Conservation (phyloP, 345 rosid species). For the Euphorbia peplus region DNA sequence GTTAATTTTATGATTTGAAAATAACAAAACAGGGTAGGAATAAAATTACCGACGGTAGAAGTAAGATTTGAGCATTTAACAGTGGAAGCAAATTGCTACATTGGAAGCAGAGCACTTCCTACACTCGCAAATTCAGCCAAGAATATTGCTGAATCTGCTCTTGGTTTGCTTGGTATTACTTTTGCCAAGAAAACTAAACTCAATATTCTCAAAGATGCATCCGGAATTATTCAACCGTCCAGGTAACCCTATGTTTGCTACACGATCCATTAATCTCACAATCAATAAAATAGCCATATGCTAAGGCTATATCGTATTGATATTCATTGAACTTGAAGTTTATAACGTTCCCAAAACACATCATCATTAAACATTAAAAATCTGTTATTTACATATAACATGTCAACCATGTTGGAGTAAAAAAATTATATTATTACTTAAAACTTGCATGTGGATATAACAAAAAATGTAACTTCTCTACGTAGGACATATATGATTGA, state of each 20-base stretch:
- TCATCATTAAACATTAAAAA: no score
- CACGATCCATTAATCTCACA: no score
- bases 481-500: no score
- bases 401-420: no score
- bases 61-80: constrained; percentile 66
- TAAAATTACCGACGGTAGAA: constrained; percentile 68
- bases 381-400: no score
- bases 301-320: no score
- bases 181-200: constrained; percentile 62
- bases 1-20: background rate
- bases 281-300: no score
- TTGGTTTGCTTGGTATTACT: constrained; percentile 50
- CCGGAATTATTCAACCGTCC: constrained; percentile 68
- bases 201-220: constrained; percentile 69
- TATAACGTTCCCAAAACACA: no score
- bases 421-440: no score
- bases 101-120: constrained; percentile 83
- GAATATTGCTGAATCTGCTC: constrained; percentile 58
- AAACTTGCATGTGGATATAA: no score
- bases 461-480: no score
- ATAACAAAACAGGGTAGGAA: constrained; percentile 58
- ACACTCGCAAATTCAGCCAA: constrained; percentile 56
- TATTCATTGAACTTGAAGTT: no score
- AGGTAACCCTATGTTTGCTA: constrained; percentile 33
- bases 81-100: constrained; percentile 66